Conservation (phyloP, 352 stramenopile species). For the Thraustotheca clavata region DNA sequence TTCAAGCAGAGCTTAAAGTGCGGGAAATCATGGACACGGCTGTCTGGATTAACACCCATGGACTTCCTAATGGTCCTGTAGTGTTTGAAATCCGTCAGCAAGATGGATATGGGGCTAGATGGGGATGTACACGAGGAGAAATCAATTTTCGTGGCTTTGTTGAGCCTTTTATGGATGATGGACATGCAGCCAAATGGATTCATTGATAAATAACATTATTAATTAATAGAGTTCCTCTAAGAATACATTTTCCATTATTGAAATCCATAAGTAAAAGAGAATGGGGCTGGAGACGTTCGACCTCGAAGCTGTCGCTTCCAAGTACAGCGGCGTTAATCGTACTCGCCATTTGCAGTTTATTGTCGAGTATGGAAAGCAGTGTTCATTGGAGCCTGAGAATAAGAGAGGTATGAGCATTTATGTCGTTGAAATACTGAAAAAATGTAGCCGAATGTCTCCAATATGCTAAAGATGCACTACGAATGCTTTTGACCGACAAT, state of each 20-base stretch:
- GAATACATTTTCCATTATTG: neutral
- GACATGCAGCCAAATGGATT: conserved; percentile 60
- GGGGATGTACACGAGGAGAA: conserved; percentile 36
- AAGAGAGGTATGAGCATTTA: conserved; percentile 6
- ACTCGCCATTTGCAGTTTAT: conserved; percentile 69
- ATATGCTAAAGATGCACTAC: conserved; percentile 16
- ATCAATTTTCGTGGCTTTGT: conserved; percentile 70
- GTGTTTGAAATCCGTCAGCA: conserved; percentile 66
- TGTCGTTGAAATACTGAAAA: neutral
- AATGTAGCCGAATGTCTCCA: neutral
- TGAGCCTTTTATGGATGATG: conserved; percentile 69
- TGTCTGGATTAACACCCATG: conserved; percentile 79
- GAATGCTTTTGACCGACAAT: conserved; percentile 9
- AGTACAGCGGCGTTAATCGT: conserved; percentile 76
- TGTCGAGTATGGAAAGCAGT: conserved; percentile 19
- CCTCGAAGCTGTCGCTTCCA: conserved; percentile 69
- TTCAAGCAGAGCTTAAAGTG: conserved; percentile 38
- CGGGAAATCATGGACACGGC: conserved; percentile 38
- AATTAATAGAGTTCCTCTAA: conserved; percentile 5
- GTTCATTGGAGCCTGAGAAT: conserved; percentile 9
- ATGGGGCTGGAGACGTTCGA: conserved; percentile 55
- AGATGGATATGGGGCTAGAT: conserved; percentile 63
- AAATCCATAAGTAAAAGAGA: neutral
- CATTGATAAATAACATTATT: conserved; percentile 29
- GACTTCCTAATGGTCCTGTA: conserved; percentile 51